Base-by-base conservation (phyloP, 495 filamentous ascomycete species). In the Copromyces sp. region DNA sequence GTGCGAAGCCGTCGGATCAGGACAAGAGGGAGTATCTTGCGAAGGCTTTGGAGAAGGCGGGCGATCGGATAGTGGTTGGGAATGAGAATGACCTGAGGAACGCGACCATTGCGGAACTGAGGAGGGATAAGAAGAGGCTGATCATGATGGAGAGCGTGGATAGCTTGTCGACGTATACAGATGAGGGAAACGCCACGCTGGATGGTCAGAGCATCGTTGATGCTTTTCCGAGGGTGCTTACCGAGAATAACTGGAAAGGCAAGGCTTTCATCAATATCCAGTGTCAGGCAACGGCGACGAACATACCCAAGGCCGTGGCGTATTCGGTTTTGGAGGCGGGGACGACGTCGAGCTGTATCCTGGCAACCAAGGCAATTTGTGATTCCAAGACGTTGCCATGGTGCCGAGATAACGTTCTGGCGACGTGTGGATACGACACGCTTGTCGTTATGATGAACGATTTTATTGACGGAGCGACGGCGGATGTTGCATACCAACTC, bases 391-490 rank as follows among this genome's bases (percentile, higher is more conserved):
- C 84, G 16, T 73, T 88, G 77, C 84, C 85, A 17, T 84, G 85
- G 85, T 78, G 84, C 69, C 72, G 78, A 65, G 81, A 79, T 39
- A 84, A 87, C 72, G 79, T 78, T 20, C 72, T 83, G 42, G 70
- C 74, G 37, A 77, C 71, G 24, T 80, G 86, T 71, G 76, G 74
- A 24, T 77, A 74, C 24, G 82, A 84, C 32, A 72, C 81, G 59
- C 75, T 84, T 7, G 81, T 87, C 11, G 84, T 86, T 11, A 71
- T 85, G 38, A 85, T 87, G 86, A 87, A 88, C 78, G 86, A 87
- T 72, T 87, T 86, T 69, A 80, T 88, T 68, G 86, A 87, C 75
- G 86, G 86, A 6, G 85, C 78, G 40, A 88, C 86, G 20, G 82
- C 81, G 7, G 84, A 87, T 80, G 81, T 85, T 7, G 81, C 80